Conservation (phyloP, 2,329 filamentous ascomycete species). For the Penicillium aurantiogriseum region DNA sequence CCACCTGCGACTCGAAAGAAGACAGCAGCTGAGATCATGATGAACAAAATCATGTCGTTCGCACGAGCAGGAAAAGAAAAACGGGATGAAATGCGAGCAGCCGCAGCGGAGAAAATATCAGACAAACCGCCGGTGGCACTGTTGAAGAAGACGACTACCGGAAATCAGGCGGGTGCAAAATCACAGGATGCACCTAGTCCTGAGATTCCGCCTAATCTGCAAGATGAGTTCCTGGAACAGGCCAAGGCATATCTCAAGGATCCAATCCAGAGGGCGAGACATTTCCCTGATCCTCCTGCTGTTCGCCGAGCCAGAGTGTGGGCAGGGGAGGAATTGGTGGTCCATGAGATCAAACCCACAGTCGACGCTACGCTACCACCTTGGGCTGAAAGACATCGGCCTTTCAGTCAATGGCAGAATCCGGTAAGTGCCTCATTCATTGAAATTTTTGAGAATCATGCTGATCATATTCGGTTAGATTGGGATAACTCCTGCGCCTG, state of each 20-base stretch:
- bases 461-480: background rate
- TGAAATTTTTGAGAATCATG: background rate
- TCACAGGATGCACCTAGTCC: background rate
- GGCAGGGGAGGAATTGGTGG: conserved; percentile 7
- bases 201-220: background rate
- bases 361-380: background rate
- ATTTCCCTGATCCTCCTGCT: conserved; percentile 5
- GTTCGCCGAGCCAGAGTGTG: conserved; percentile 2
- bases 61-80: background rate
- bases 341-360: background rate
- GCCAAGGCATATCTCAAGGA: background rate
- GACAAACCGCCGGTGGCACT: background rate
- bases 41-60: background rate
- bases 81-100: background rate
- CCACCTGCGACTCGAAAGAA: background rate
- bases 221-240: background rate
- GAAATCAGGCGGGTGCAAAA: background rate
- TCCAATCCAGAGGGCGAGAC: background rate
- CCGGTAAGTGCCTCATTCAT: background rate
- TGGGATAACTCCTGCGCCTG: background rate
- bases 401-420: conserved; percentile 3
- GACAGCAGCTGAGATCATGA: background rate
- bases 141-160: background rate
- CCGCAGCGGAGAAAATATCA: background rate
- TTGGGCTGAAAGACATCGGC: conserved; percentile 5